Percentiles rank a stretch among this genome's conserved stretches.
phyloP scores from a whole-genome alignment of 164 flowering plant genomes.

The Aristolochia fimbriata region DNA sequence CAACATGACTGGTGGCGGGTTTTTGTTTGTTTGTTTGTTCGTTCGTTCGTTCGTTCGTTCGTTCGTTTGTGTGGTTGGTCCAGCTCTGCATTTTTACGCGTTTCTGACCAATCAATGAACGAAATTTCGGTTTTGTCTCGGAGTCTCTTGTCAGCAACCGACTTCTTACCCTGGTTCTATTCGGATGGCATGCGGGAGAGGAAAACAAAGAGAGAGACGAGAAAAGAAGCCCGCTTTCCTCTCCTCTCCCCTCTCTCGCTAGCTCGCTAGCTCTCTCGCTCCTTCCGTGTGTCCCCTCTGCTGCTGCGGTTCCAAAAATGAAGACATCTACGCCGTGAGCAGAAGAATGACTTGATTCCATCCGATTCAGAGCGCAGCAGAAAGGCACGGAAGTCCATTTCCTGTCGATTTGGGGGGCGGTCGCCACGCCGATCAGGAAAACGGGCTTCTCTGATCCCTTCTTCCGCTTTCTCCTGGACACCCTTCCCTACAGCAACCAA shows the following conservation, averaged over 20 bases:
- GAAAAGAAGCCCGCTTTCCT: not conserved
- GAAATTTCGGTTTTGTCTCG: slow-evolving; percentile 6
- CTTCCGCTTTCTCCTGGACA: not conserved
- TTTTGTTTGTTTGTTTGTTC: too few relatives aligned
- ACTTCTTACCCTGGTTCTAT: slow-evolving; percentile 2
- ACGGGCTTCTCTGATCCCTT: not conserved
- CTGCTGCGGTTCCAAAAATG: slow-evolving; percentile 4
- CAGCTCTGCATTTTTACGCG: slow-evolving; percentile 4
- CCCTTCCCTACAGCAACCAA: too few relatives aligned
- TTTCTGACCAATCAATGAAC: slow-evolving; percentile 12
- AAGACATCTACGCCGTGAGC: not conserved
- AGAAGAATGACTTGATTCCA: slow-evolving; percentile 4
- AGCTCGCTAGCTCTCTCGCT: slow-evolving; percentile 1
- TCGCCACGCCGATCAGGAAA: too few relatives aligned
- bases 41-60: too few relatives aligned
- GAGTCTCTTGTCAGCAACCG: slow-evolving; percentile 17
- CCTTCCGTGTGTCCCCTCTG: not conserved
- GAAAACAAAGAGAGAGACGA: not conserved
- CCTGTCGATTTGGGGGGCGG: slow-evolving; percentile 10
- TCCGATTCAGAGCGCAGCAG: slow-evolving; percentile 4
- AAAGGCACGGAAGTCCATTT: slow-evolving; percentile 5
- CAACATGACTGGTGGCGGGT: too few relatives aligned
- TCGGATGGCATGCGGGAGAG: not conserved
- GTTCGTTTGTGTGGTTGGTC: not conserved
- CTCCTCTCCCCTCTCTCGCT: slow-evolving; percentile 5